A percentile compares a stretch with the other conserved stretches of the same genome.
These are phyloP conservation scores for Phaeosphaeria sp. DNA, from an alignment of 2,329 filamentous ascomycete genomes.

Conservation along the genomic window DNA sequence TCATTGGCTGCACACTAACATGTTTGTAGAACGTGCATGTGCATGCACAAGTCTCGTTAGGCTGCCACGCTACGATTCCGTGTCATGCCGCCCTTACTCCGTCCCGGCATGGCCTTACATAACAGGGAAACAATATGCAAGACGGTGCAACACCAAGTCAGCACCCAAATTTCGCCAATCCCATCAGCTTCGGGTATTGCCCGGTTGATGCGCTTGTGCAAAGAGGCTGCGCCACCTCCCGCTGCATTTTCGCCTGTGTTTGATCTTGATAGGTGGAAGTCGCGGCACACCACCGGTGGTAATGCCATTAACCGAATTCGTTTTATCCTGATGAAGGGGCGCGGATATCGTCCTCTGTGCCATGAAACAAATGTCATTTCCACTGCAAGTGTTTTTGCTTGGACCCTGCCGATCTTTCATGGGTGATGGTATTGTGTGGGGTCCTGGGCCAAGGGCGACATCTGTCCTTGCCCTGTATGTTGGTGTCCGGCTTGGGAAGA, in stretches of 20 bases:
- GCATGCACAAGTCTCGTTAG: slow-evolving; percentile 7
- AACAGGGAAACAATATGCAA: slow-evolving; percentile 15
- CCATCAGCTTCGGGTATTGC: slow-evolving; percentile 17
- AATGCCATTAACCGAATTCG: slow-evolving; percentile 10
- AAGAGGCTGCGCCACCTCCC: slow-evolving; percentile 8
- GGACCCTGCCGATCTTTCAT: slow-evolving; percentile 12
- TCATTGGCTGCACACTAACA: background rate
- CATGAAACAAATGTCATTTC: slow-evolving; percentile 9
- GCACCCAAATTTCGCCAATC: slow-evolving; percentile 9
- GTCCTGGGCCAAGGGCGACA: slow-evolving; percentile 21
- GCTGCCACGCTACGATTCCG: slow-evolving; percentile 10
- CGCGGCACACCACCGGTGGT: background rate
- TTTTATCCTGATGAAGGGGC: background rate
- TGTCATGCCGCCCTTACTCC: slow-evolving; percentile 13
- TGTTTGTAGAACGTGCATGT: background rate
- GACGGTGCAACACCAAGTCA: slow-evolving; percentile 8
- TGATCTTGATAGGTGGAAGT: slow-evolving; percentile 7
- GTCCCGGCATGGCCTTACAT: slow-evolving; percentile 19
- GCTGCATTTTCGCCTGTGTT: slow-evolving; percentile 11
- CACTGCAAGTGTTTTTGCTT: slow-evolving; percentile 1
- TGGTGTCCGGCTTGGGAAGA: slow-evolving; percentile 20
- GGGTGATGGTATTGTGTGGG: slow-evolving; percentile 29
- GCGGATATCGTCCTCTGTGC: background rate
- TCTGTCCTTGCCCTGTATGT: slow-evolving; percentile 14
- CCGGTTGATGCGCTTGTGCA: slow-evolving; percentile 14